Conservation (phyloP, 2,329 filamentous ascomycete species). For the Samsoniella hepiali region DNA sequence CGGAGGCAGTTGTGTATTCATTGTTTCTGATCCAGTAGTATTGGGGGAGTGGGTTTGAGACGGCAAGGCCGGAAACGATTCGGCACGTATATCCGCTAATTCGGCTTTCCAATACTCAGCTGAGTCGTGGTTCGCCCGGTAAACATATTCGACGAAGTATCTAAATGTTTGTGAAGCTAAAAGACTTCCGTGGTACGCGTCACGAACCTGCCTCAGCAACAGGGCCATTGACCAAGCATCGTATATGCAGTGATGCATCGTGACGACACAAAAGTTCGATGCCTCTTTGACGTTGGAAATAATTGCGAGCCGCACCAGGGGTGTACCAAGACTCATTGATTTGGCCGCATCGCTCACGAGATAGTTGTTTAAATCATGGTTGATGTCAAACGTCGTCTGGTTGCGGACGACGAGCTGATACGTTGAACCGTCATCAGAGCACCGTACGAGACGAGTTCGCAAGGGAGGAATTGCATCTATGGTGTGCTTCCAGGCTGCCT, state of each 20-base stretch:
- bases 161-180: neutral
- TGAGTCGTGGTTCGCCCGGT: neutral
- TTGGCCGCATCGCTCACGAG: neutral
- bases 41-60: conserved; percentile 26
- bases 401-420: neutral
- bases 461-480: neutral
- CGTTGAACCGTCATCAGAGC: neutral
- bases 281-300: neutral
- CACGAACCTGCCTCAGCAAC: neutral
- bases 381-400: neutral
- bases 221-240: conserved; percentile 1
- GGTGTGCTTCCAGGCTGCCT: neutral
- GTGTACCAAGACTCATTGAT: neutral
- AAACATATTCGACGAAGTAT: neutral
- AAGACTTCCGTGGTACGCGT: neutral
- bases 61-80: conserved; percentile 36
- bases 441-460: neutral
- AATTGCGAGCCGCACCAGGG: neutral
- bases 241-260: conserved; percentile 9
- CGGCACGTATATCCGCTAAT: conserved; percentile 31
- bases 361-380: neutral
- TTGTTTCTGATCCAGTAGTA: neutral
- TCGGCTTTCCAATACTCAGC: neutral
- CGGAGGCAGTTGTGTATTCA: neutral
- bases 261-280: neutral